Evolutionary conservation across 306 rosid genomes (phyloP).

Genomic region (Begonia fuchsioides): DNA sequence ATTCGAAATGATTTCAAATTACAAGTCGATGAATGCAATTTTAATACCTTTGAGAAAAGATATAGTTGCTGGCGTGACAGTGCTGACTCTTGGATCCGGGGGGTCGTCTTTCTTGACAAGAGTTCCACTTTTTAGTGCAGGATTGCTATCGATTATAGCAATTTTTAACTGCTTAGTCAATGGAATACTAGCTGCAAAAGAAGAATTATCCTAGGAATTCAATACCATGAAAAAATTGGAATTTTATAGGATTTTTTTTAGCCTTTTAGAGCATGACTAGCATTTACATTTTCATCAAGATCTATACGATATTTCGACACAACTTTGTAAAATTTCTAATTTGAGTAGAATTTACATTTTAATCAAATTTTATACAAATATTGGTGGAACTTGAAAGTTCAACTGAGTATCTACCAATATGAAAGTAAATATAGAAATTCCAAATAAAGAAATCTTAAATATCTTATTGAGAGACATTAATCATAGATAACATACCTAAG

Average conservation of each 20-base stretch:
- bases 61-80: conserved; percentile 79
- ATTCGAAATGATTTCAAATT: too few relatives aligned
- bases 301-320: not conserved
- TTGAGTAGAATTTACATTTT: too few relatives aligned
- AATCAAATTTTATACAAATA: too few relatives aligned
- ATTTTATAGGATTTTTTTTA: not conserved
- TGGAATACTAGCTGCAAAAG: conserved; percentile 64
- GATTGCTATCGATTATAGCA: conserved; percentile 93
- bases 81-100: conserved; percentile 93
- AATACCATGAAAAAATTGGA: not conserved
- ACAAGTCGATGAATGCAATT: not conserved
- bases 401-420: not conserved
- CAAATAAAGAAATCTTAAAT: not conserved
- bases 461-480: not conserved
- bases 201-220: not conserved
- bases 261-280: not conserved
- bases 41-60: conserved; percentile 70
- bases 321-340: not conserved
- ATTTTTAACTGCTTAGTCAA: conserved; percentile 79
- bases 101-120: conserved; percentile 57
- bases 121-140: conserved; percentile 37
- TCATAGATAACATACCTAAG: conserved; percentile 52
- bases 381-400: not conserved
- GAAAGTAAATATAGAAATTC: not conserved
- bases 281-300: not conserved